Percentiles rank a stretch among this genome's conserved stretches.
phyloP scores from a whole-genome alignment of 2,329 filamentous ascomycete genomes.

The Phialemoniopsis sp. region DNA sequence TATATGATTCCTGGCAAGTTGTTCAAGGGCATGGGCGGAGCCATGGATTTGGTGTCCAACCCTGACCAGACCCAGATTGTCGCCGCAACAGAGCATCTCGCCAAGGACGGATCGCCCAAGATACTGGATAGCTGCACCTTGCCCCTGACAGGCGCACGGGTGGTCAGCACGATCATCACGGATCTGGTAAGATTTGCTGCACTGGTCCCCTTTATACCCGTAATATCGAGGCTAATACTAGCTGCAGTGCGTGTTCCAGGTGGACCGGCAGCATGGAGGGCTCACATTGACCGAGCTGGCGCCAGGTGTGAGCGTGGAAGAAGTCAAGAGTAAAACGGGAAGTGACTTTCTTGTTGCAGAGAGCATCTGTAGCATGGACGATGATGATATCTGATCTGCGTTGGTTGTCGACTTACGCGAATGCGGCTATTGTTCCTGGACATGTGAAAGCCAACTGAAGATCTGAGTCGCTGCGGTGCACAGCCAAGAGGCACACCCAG shows the following conservation, averaged over 20 bases:
- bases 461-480: too few species aligned
- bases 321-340: constrained; percentile 67
- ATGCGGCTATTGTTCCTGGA: too few species aligned
- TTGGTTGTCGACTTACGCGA: too few species aligned
- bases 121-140: constrained; percentile 60
- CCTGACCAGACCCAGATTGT: constrained; percentile 70
- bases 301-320: constrained; percentile 63
- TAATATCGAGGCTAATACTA: too few species aligned
- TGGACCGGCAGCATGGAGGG: constrained; percentile 56
- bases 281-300: constrained; percentile 68
- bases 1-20: constrained; percentile 89
- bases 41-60: constrained; percentile 71
- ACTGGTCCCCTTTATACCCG: too few species aligned
- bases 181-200: too few species aligned
- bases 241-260: constrained; percentile 71
- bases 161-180: constrained; percentile 68
- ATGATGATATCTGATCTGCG: too few species aligned
- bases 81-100: constrained; percentile 65
- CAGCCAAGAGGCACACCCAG: too few species aligned
- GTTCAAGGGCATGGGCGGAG: constrained; percentile 82
- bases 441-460: too few species aligned
- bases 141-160: constrained; percentile 61
- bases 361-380: too few species aligned
- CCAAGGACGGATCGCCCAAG: constrained; percentile 65
- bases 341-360: too few species aligned